A percentile compares a stretch with the other conserved stretches of the same genome.
phyloP scores from a whole-genome alignment of 2,329 filamentous ascomycete species.

The Berkeleyomyces basicola region DNA sequence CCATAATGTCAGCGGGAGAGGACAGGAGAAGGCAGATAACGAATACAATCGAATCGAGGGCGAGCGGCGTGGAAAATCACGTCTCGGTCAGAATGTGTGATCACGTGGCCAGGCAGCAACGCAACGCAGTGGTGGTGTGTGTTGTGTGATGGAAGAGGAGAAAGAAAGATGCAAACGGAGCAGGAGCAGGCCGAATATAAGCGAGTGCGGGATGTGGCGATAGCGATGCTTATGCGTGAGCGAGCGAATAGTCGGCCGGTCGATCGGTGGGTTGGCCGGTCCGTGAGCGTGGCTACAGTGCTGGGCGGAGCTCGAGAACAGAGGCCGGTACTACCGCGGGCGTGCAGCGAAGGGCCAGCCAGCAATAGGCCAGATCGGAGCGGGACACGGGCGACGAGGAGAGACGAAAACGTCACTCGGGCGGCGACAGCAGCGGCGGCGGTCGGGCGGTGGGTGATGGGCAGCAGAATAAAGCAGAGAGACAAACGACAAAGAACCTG shows the following conservation, averaged over 20 bases:
- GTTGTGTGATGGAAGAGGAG: too few species aligned
- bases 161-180: not conserved
- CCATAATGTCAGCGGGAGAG: constrained; percentile 5
- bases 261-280: not conserved
- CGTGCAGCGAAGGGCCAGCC: not conserved
- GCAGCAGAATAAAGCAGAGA: not conserved
- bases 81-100: too few species aligned
- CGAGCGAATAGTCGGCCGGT: not conserved
- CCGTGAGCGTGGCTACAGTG: not conserved
- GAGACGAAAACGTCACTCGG: too few species aligned
- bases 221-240: not conserved
- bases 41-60: too few species aligned
- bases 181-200: too few species aligned
- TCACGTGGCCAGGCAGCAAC: too few species aligned
- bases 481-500: not conserved
- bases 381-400: not conserved
- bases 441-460: too few species aligned
- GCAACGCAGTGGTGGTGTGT: too few species aligned
- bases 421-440: too few species aligned
- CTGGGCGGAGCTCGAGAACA: not conserved
- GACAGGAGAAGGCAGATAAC: not conserved
- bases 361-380: not conserved
- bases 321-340: not conserved
- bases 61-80: too few species aligned
- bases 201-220: not conserved